Conservation (phyloP, 345 rosid genomes). For the Eucalyptus pauciflora region DNA sequence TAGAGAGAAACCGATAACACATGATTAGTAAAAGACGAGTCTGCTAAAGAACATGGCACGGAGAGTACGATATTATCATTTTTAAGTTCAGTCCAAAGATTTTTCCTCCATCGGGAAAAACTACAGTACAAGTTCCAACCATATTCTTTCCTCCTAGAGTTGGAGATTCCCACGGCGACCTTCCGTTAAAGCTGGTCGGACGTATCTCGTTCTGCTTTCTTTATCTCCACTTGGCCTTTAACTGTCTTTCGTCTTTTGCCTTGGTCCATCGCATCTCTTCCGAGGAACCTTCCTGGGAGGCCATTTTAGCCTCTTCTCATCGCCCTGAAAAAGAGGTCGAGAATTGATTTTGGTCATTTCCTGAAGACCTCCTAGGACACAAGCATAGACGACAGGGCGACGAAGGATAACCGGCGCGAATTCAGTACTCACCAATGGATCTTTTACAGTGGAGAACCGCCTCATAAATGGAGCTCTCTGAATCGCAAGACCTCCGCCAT, state of each 20-base stretch:
- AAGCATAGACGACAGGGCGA: background rate
- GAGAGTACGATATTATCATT: background rate
- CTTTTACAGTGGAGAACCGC: conserved; percentile 14
- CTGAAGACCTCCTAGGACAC: background rate
- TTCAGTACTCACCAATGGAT: background rate
- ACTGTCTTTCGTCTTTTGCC: background rate
- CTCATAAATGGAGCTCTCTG: conserved; percentile 9
- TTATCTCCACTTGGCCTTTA: background rate
- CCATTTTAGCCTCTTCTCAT: background rate
- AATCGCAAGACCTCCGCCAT: conserved; percentile 24
- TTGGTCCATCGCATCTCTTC: background rate
- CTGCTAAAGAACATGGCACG: background rate
- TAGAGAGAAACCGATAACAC: background rate
- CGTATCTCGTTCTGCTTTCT: background rate
- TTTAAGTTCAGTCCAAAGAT: background rate
- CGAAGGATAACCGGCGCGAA: background rate
- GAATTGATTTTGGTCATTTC: background rate
- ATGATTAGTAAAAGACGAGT: background rate
- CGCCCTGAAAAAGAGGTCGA: background rate
- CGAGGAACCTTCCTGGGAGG: background rate
- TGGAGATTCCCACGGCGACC: background rate
- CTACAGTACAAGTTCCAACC: background rate
- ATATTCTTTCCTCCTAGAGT: background rate
- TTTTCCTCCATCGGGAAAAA: background rate
- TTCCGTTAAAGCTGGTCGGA: background rate